Conservation (phyloP, 805 yeast genomes). For the Komagataella pseudopastoris region DNA sequence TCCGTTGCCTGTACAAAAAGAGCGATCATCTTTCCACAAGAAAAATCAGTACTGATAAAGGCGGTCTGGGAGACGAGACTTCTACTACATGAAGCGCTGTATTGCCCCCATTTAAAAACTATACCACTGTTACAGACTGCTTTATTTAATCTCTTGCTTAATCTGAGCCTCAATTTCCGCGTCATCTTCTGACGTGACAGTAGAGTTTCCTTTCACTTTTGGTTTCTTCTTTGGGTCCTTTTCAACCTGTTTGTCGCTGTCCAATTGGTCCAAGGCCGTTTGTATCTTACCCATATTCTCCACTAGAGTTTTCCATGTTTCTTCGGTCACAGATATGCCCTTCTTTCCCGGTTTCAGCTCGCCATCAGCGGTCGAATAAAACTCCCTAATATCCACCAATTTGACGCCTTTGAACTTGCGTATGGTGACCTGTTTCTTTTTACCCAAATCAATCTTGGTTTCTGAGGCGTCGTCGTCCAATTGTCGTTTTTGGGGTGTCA, state of each 20-base stretch:
- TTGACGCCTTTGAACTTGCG: conserved; percentile 53
- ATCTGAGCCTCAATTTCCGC: background rate
- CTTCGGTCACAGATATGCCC: conserved; percentile 49
- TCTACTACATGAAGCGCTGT: too few species aligned
- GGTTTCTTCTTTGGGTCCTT: conserved; percentile 10
- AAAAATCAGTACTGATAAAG: too few species aligned
- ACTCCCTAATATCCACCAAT: conserved; percentile 78
- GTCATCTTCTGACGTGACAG: background rate
- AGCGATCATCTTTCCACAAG: background rate
- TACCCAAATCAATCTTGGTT: conserved; percentile 16
- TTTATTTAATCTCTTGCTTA: background rate
- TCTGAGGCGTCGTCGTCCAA: background rate
- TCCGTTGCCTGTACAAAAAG: background rate
- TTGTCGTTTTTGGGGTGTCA: background rate
- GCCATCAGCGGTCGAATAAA: conserved; percentile 45
- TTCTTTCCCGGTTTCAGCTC: conserved; percentile 74
- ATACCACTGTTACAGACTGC: background rate
- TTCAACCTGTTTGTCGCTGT: conserved; percentile 9
- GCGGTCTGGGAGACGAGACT: background rate
- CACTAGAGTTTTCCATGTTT: conserved; percentile 36
- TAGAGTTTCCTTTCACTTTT: background rate
- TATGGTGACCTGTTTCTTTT: conserved; percentile 60
- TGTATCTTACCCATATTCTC: conserved; percentile 32
- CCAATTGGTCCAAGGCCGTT: conserved; percentile 30
- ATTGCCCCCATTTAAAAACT: too few species aligned